Evolutionary conservation across 495 filamentous ascomycete species (phyloP).

Genomic region (Clohesyomyces aquaticus): DNA sequence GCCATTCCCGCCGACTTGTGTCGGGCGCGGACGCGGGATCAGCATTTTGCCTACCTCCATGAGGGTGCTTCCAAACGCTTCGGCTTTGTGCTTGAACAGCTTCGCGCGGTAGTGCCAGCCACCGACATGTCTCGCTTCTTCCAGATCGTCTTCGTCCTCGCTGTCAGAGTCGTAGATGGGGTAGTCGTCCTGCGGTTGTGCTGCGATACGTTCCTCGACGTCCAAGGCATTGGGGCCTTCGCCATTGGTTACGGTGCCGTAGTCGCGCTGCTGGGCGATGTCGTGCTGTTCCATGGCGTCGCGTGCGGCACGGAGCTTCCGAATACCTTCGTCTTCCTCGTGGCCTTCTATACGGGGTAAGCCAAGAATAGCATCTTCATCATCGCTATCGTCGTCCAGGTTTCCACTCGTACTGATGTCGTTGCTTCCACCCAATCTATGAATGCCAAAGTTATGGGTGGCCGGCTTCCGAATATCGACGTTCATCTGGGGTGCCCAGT

Average conservation of each 20-base stretch:
- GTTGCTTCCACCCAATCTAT: slow-evolving; percentile 72
- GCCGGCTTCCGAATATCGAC: slow-evolving; percentile 94
- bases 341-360: slow-evolving; percentile 58
- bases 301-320: slow-evolving; percentile 53
- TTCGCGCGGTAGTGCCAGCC: slow-evolving; percentile 53
- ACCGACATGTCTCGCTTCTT: slow-evolving; percentile 72
- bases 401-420: slow-evolving; percentile 68
- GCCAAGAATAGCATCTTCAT: slow-evolving; percentile 51
- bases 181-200: slow-evolving; percentile 69
- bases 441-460: slow-evolving; percentile 84
- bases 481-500: slow-evolving; percentile 98
- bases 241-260: slow-evolving; percentile 44
- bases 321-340: slow-evolving; percentile 45
- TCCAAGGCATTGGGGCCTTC: slow-evolving; percentile 63
- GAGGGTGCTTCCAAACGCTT: slow-evolving; percentile 42
- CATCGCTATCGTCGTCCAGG: slow-evolving; percentile 62
- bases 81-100: slow-evolving; percentile 21
- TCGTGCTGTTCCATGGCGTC: slow-evolving; percentile 54
- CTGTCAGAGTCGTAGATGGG: slow-evolving; percentile 87
- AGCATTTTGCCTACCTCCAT: slow-evolving; percentile 54
- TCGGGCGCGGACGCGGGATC: slow-evolving; percentile 64
- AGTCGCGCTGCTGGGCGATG: slow-evolving; percentile 54
- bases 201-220: slow-evolving; percentile 73
- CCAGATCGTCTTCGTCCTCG: slow-evolving; percentile 74
- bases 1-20: slow-evolving; percentile 60